These are phyloP conservation scores for Gentiana straminea DNA, from an alignment of 257 asterid species.

Conservation along the genomic window DNA sequence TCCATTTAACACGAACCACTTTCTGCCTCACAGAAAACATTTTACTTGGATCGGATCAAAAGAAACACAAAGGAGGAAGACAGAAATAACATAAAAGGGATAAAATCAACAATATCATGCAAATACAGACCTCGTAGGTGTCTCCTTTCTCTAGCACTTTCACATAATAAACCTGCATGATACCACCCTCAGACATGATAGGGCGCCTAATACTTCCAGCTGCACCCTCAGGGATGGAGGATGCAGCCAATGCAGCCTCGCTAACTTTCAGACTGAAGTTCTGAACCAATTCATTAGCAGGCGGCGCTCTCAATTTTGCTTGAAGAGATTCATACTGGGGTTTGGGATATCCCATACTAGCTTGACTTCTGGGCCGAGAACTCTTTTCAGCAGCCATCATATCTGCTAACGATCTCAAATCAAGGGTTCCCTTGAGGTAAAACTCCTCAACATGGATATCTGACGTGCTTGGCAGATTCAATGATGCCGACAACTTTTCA, in stretches of 20 bases:
- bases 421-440: constrained; percentile 96
- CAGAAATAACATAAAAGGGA: too few relatives aligned
- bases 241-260: constrained; percentile 57
- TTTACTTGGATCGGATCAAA: constrained; percentile 2
- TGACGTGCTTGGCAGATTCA: constrained; percentile 66
- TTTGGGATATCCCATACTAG: constrained; percentile 63
- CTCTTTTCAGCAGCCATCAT: constrained; percentile 82
- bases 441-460: constrained; percentile 83
- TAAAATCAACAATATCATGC: neutral
- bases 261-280: constrained; percentile 63
- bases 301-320: constrained; percentile 58
- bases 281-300: constrained; percentile 36
- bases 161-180: constrained; percentile 79
- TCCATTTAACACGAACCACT: constrained; percentile 4
- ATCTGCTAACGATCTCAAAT: constrained; percentile 85
- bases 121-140: constrained; percentile 73
- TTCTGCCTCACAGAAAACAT: neutral
- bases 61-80: constrained; percentile 6
- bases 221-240: constrained; percentile 93
- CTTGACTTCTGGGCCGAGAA: constrained; percentile 43
- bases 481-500: constrained; percentile 58
- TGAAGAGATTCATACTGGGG: constrained; percentile 88
- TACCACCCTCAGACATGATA: constrained; percentile 83
- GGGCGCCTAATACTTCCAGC: constrained; percentile 79
- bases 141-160: constrained; percentile 99